These are phyloP conservation scores for Chara braunii DNA, from an alignment of 139 green algal species.

Conservation along the genomic window DNA sequence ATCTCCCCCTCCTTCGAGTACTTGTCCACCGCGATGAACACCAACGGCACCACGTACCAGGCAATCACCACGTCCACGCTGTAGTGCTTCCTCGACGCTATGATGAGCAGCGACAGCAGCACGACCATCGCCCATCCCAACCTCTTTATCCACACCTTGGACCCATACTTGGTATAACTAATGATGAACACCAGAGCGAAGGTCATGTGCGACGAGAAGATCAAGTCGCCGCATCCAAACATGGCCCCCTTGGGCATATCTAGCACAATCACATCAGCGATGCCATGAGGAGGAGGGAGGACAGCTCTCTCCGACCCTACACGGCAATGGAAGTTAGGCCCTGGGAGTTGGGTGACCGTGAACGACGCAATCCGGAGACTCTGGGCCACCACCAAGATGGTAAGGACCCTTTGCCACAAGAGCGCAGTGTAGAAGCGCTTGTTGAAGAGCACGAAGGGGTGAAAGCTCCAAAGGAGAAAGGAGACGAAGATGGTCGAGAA, in stretches of 20 bases:
- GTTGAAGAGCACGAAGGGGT: constrained; percentile 64
- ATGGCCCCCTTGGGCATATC: too few species aligned
- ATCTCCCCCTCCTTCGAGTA: too few species aligned
- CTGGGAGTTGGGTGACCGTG: constrained; percentile 71
- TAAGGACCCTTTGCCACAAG: constrained; percentile 66
- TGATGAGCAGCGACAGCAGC: constrained; percentile 65
- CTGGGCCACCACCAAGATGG: constrained; percentile 68
- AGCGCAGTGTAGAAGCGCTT: constrained; percentile 86
- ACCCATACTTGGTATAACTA: constrained; percentile 73
- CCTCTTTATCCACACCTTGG: constrained; percentile 14
- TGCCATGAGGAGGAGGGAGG: constrained; percentile 51
- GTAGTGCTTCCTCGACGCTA: constrained; percentile 87
- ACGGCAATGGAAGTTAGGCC: constrained; percentile 78
- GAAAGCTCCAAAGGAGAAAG: constrained; percentile 62
- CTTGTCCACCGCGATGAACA: constrained; percentile 1
- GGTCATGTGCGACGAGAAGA: constrained; percentile 66
- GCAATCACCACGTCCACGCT: constrained; percentile 44
- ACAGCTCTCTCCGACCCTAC: background rate
- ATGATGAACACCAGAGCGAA: constrained; percentile 57
- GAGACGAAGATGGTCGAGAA: background rate
- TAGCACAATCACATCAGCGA: constrained; percentile 36
- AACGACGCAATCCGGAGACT: constrained; percentile 80
- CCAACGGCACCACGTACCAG: constrained; percentile 13
- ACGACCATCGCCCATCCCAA: constrained; percentile 49
- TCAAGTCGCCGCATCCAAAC: constrained; percentile 77